Evolutionary conservation across 768 basidiomycete species (phyloP).

Genomic region (Naganishia antarctica): DNA sequence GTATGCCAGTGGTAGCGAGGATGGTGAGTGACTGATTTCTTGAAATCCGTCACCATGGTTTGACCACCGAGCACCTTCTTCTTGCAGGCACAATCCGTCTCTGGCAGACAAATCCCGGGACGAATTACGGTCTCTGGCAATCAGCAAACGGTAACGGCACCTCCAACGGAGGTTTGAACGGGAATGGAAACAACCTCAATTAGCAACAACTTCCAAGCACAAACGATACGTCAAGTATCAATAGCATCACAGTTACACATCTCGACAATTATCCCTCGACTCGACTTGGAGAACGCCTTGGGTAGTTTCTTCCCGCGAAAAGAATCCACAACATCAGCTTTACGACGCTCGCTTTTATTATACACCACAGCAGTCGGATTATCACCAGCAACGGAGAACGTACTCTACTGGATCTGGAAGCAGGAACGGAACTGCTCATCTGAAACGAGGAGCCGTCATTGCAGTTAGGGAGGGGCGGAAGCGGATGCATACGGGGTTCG

Average conservation of each 20-base stretch:
- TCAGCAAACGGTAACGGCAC: conserved; percentile 21
- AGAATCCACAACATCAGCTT: not conserved
- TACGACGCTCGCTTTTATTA: not conserved
- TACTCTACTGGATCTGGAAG: no score
- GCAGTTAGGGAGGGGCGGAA: no score
- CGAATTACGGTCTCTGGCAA: conserved; percentile 75
- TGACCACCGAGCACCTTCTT: conserved; percentile 1
- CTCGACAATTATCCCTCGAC: not conserved
- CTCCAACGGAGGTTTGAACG: not conserved
- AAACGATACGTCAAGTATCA: not conserved
- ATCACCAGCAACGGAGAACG: no score
- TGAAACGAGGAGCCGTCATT: no score
- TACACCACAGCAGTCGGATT: not conserved
- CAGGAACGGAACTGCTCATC: no score
- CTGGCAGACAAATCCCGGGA: conserved; percentile 95
- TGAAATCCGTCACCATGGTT: conserved; percentile 1
- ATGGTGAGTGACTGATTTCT: conserved; percentile 43
- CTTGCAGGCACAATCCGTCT: conserved; percentile 78
- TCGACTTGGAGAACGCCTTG: not conserved
- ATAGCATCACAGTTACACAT: not conserved
- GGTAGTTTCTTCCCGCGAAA: not conserved
- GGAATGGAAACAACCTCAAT: conserved; percentile 17
- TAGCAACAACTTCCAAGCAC: not conserved
- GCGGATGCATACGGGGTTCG: no score
- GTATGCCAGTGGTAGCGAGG: conserved; percentile 93